These are phyloP conservation scores for Trichosanthes truncata DNA, from an alignment of 306 rosid species.

Conservation along the genomic window DNA sequence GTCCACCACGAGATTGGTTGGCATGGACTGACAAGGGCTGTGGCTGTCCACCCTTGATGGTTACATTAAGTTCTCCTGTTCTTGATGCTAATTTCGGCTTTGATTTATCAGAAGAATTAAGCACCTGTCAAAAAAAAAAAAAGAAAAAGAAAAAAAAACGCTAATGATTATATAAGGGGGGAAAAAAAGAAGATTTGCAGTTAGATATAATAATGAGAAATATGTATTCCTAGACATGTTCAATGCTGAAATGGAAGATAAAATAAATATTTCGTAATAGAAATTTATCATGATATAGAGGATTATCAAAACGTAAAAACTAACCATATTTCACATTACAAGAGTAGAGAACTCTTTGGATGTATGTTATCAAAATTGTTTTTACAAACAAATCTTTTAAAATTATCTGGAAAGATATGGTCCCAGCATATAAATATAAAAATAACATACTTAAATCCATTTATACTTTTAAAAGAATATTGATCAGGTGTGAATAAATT, in stretches of 20 bases:
- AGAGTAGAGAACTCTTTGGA: background rate
- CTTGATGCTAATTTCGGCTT: conserved; percentile 61
- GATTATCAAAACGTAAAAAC: background rate
- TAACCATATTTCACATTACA: background rate
- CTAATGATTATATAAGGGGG: background rate
- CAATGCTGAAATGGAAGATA: background rate
- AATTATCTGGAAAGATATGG: background rate
- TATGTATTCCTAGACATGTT: background rate
- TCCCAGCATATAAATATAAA: background rate
- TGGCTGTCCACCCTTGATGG: conserved; percentile 53
- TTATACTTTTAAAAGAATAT: background rate
- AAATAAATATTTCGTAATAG: background rate
- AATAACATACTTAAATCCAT: background rate
- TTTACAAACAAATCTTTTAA: background rate
- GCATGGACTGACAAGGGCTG: conserved; percentile 40
- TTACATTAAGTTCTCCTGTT: conserved; percentile 45
- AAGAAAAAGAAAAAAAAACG: background rate
- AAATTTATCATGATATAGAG: background rate
- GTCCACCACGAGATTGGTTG: conserved; percentile 60
- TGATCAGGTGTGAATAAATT: background rate
- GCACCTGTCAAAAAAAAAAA: conserved; percentile 28
- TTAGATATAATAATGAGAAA: background rate
- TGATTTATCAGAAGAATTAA: conserved; percentile 72
- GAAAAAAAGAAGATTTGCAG: background rate
- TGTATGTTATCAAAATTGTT: background rate